phyloP scores from a whole-genome alignment of 345 rosid species.

The Excoecaria agallocha region DNA sequence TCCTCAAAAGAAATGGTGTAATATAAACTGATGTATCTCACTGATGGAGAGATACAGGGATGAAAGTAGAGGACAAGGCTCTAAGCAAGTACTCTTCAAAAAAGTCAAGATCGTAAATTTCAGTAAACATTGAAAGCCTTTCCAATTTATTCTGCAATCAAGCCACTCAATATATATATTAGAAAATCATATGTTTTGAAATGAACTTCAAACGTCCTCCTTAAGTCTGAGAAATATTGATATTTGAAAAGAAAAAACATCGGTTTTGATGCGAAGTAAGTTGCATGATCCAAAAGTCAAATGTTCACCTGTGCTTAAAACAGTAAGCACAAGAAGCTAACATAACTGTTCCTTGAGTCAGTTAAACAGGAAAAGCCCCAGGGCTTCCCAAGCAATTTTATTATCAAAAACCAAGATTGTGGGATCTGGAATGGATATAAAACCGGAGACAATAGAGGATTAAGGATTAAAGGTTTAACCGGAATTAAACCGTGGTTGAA shows the following conservation, averaged over 20 bases:
- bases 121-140: not conserved
- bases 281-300: not conserved
- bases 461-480: no score
- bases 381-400: not conserved
- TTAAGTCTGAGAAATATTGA: not conserved
- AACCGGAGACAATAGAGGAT: no score
- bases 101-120: not conserved
- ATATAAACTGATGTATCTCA: not conserved
- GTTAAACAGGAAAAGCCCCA: not conserved
- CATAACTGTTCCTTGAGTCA: not conserved
- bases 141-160: not conserved
- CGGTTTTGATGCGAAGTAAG: not conserved
- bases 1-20: not conserved
- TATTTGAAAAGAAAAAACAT: not conserved
- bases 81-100: not conserved
- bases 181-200: not conserved
- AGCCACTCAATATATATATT: not conserved
- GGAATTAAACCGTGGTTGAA: no score
- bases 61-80: not conserved
- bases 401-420: not conserved
- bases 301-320: not conserved
- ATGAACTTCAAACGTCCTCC: not conserved
- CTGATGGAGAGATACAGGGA: not conserved
- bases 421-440: no score
- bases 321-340: not conserved